Percentiles rank a stretch among this genome's conserved stretches.
phyloP scores from a whole-genome alignment of 306 rosid species.

The Quercus rubra region DNA sequence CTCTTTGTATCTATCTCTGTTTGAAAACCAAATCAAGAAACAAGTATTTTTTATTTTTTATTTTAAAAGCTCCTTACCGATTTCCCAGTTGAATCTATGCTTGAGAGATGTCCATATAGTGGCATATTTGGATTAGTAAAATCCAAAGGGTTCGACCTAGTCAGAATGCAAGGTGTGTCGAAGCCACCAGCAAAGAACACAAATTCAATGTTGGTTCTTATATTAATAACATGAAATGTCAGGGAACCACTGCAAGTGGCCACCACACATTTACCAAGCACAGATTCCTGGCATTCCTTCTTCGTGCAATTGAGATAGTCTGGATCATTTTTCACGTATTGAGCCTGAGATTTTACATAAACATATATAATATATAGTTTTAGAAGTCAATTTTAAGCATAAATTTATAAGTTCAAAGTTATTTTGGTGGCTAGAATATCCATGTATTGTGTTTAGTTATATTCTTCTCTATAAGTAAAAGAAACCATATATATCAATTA shows the following conservation, averaged over 20 bases:
- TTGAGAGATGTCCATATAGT: slow-evolving; percentile 69
- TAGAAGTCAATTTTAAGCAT: neutral
- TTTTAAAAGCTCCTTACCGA: slow-evolving; percentile 34
- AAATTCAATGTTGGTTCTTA: slow-evolving; percentile 76
- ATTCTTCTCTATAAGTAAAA: too few species aligned
- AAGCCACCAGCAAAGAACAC: slow-evolving; percentile 74
- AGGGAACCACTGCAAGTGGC: slow-evolving; percentile 63
- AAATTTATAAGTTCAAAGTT: too few species aligned
- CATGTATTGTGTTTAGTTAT: too few species aligned
- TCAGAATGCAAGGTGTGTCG: slow-evolving; percentile 49
- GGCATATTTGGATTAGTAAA: slow-evolving; percentile 69
- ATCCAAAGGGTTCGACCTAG: slow-evolving; percentile 38
- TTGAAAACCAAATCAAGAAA: neutral
- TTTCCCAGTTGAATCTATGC: slow-evolving; percentile 62
- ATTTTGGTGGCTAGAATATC: too few species aligned
- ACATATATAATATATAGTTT: neutral
- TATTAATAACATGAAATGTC: slow-evolving; percentile 73
- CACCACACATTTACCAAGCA: slow-evolving; percentile 30
- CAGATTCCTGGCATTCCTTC: slow-evolving; percentile 38
- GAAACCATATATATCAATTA: too few species aligned
- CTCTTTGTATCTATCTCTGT: neutral
- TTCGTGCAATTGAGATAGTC: slow-evolving; percentile 63
- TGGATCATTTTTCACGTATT: slow-evolving; percentile 58
- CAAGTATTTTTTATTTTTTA: neutral
- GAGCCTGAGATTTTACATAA: slow-evolving; percentile 43